Conservation (phyloP, 805 yeast species). For the Kockiozyma suomiensis region DNA sequence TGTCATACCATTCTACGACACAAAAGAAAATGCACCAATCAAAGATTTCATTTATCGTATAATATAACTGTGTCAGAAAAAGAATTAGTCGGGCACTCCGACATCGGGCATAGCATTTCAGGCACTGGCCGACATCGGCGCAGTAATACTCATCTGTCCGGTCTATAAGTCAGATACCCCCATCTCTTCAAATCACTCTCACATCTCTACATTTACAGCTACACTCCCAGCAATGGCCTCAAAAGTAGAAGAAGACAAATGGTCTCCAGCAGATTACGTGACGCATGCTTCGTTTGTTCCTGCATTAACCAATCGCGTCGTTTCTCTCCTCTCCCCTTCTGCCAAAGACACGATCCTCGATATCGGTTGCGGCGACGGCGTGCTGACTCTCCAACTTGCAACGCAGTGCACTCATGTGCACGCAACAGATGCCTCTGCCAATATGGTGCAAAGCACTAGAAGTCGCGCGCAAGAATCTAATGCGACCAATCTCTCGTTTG, state of each 20-base stretch:
- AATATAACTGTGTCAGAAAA: too few relatives aligned
- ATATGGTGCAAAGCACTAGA: constrained; percentile 21
- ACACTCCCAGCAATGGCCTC: too few relatives aligned
- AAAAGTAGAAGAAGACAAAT: constrained; percentile 14
- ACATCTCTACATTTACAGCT: background rate
- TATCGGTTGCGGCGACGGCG: constrained; percentile 35
- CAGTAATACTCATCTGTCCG: background rate
- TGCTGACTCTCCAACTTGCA: constrained; percentile 24
- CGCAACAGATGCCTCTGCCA: constrained; percentile 29
- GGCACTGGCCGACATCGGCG: background rate
- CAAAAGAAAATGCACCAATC: too few relatives aligned
- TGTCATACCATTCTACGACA: too few relatives aligned
- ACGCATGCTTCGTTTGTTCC: constrained; percentile 33
- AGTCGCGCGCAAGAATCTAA: constrained; percentile 2
- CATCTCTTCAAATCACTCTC: background rate
- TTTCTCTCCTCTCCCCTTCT: constrained; percentile 20
- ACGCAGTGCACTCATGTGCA: constrained; percentile 19
- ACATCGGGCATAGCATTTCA: background rate
- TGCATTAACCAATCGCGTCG: constrained; percentile 25
- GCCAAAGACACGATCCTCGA: constrained; percentile 29
- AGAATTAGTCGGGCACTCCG: too few relatives aligned
- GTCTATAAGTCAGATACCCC: background rate
- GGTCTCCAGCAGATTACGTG: constrained; percentile 29
- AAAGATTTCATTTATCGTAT: too few relatives aligned
- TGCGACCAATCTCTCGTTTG: constrained; percentile 14